These are phyloP conservation scores for Leptographium lundbergii DNA, from an alignment of 2,329 filamentous ascomycete genomes.

Conservation along the genomic window DNA sequence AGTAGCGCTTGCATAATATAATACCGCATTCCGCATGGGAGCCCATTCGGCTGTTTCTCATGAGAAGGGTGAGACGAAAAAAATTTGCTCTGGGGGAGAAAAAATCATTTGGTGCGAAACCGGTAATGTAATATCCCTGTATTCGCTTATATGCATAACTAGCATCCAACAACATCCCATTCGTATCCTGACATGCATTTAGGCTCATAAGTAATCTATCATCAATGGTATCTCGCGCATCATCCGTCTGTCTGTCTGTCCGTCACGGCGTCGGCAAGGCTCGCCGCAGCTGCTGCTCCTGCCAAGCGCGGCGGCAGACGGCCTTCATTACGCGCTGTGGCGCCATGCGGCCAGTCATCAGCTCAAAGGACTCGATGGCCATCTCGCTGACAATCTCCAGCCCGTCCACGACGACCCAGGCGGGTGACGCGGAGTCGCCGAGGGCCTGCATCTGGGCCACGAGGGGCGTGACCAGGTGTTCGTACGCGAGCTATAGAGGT, in stretches of 20 bases:
- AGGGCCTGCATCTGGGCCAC: conserved; percentile 49
- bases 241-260: not conserved
- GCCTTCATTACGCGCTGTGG: conserved; percentile 56
- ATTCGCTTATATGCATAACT: not conserved
- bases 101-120: not conserved
- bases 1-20: not conserved
- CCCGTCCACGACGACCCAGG: conserved; percentile 62
- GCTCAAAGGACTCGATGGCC: conserved; percentile 63
- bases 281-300: conserved; percentile 19
- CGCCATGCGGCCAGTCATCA: conserved; percentile 61
- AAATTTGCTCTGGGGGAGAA: not conserved
- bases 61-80: not conserved
- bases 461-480: conserved; percentile 56
- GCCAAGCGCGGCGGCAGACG: conserved; percentile 34
- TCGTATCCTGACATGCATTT: not conserved
- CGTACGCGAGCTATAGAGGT: conserved; percentile 45
- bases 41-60: not conserved
- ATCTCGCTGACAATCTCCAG: conserved; percentile 62
- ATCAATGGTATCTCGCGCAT: not conserved
- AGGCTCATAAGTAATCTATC: not conserved
- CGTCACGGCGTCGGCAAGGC: not conserved
- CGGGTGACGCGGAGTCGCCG: conserved; percentile 34
- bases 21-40: not conserved
- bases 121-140: no score
- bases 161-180: not conserved